A percentile compares a stretch with the other conserved stretches of the same genome.
These are phyloP conservation scores for Petunia secreta DNA, from an alignment of 257 asterid genomes.

Conservation along the genomic window DNA sequence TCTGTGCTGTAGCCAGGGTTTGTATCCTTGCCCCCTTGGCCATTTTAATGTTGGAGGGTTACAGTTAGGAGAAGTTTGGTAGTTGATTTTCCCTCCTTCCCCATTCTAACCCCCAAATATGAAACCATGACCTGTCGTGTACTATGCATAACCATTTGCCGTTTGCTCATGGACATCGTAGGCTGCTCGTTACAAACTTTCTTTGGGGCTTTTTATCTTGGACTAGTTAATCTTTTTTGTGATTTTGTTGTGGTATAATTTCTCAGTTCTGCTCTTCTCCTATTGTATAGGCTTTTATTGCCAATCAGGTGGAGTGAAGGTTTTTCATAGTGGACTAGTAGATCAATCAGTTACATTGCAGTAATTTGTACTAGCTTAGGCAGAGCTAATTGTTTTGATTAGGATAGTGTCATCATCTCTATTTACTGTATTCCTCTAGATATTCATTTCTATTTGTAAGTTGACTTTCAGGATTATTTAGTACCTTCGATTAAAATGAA, in stretches of 20 bases:
- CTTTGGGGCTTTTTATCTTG: background rate
- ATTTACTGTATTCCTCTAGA: too few species aligned
- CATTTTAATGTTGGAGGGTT: constrained; percentile 3
- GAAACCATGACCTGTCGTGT: background rate
- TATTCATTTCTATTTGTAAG: too few species aligned
- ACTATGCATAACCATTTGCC: background rate
- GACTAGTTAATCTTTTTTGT: background rate
- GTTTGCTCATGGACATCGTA: background rate
- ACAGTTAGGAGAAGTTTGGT: constrained; percentile 8
- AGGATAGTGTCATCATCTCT: too few species aligned
- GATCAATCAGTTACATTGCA: too few species aligned
- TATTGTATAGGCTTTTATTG: too few species aligned
- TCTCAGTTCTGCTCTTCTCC: background rate
- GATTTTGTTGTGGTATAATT: background rate
- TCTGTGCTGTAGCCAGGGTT: constrained; percentile 89
- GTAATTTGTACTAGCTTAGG: too few species aligned
- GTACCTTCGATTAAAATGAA: too few species aligned
- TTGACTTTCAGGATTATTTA: too few species aligned
- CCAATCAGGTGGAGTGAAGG: too few species aligned
- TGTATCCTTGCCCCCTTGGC: constrained; percentile 28
- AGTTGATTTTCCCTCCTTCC: background rate
- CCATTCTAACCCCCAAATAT: background rate
- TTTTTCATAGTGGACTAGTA: too few species aligned
- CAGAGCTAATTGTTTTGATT: too few species aligned
- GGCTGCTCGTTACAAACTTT: background rate